Evolutionary conservation across 1,284 basidiomycete species (phyloP), one percentile per base, ranked within the genome.

Genomic region (Mycena sp.): DNA sequence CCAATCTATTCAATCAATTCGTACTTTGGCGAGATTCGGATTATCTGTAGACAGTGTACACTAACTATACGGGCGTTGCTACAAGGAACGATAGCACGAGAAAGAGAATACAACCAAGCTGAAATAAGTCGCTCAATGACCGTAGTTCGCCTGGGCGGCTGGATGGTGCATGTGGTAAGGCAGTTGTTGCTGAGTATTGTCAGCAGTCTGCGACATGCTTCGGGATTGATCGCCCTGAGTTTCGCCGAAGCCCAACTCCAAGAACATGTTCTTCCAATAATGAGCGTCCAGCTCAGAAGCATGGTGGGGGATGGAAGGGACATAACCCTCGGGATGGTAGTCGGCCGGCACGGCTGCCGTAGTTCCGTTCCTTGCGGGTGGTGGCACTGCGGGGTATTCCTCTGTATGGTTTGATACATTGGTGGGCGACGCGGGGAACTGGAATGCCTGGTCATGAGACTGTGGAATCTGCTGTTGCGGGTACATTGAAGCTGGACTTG

Each of bases 251-350:
- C 90, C 90, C 23, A 91, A 80, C 65, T 91, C 89, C 54, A 85
- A 76, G 67, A 90, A 85, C 87, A 92, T 90, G 61, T 85, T 85
- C 67, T 84, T 84, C 82, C 87, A 91, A 74, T 92, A 92, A 50
- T 85, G 78, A 17, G 82, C 82, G 70, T 90, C 88, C 35, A 82
- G 79, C 65, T 86, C 79, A 7, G 84, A 78, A 32, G 81, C 77
- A 53, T 82, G 79, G 35, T 78, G 77, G 19, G 80, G 75, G 29
- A 75, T 75, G 21, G 75, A 68, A 30, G 78, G 78, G 23, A 75
- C 71, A 64, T 76, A 77, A 14, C 55, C 55, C 44, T 74, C 76
- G 25, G 70, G 70, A 26, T 72, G 59, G 64, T 78, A 77, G 57
- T 65, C 71, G 21, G 69, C 23, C 2, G 32, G 28, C 48, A 38